Conservation (phyloP, 2,329 filamentous ascomycete species). For the Trematosphaeria pertusa region DNA sequence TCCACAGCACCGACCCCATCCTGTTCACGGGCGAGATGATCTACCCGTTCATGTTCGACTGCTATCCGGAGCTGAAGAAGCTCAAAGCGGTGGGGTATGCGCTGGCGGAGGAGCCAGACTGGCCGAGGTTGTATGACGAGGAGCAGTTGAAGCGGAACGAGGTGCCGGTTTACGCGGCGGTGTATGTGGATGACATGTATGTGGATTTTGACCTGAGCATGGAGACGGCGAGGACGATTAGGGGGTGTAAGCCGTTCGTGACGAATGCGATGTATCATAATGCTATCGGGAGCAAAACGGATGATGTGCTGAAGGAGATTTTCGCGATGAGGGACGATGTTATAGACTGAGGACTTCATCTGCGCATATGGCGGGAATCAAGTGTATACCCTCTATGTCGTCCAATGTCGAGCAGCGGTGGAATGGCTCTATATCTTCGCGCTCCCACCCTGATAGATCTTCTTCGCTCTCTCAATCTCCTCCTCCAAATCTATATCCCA, state of each 20-base stretch:
- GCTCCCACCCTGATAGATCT: slow-evolving; percentile 25
- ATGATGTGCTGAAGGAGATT: slow-evolving; percentile 77
- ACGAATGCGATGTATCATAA: slow-evolving; percentile 91
- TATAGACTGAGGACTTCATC: slow-evolving; percentile 57
- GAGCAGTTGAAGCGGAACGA: slow-evolving; percentile 76
- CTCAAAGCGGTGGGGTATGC: slow-evolving; percentile 73
- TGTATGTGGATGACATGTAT: slow-evolving; percentile 90
- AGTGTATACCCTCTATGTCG: no score
- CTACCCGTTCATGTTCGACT: slow-evolving; percentile 83
- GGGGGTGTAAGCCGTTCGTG: slow-evolving; percentile 78
- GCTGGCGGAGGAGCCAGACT: slow-evolving; percentile 71
- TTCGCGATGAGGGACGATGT: slow-evolving; percentile 78
- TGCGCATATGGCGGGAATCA: no score
- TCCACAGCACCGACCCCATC: slow-evolving; percentile 60
- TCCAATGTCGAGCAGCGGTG: no score
- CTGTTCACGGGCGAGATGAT: slow-evolving; percentile 95
- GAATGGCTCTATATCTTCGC: slow-evolving; percentile 17
- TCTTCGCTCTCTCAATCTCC: slow-evolving; percentile 42
- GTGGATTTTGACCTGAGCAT: slow-evolving; percentile 78
- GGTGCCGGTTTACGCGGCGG: slow-evolving; percentile 85
- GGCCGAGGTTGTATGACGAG: slow-evolving; percentile 79
- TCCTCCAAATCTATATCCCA: slow-evolving; percentile 50
- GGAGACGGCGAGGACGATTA: slow-evolving; percentile 77
- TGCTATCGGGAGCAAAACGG: slow-evolving; percentile 73
- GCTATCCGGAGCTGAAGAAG: slow-evolving; percentile 75